Percentiles rank a stretch among this genome's conserved stretches.
phyloP scores from a whole-genome alignment of 2,329 filamentous ascomycete genomes.

The Paraphaeosphaeria minitans region DNA sequence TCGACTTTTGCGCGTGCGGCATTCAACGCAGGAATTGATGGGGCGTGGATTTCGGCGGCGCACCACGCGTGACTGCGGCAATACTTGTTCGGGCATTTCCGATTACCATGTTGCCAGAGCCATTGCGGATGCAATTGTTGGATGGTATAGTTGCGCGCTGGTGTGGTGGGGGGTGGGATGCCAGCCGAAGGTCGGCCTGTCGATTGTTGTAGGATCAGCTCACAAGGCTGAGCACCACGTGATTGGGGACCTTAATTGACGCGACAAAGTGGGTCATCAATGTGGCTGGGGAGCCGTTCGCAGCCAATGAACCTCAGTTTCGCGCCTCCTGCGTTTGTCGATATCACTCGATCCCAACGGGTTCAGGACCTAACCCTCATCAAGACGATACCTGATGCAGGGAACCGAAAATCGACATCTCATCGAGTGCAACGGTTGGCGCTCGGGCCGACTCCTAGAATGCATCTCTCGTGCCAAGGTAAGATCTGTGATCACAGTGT shows the following conservation, averaged over 20 bases:
- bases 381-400: not conserved
- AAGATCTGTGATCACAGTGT: too few species aligned
- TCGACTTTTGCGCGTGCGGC: slow-evolving; percentile 45
- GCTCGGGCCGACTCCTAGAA: not conserved
- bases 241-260: slow-evolving; percentile 1
- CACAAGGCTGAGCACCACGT: slow-evolving; percentile 6
- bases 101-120: slow-evolving; percentile 37
- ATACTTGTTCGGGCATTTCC: slow-evolving; percentile 46
- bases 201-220: not conserved
- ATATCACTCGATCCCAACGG: not conserved
- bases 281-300: not conserved
- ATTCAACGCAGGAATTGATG: slow-evolving; percentile 48
- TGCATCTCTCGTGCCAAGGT: not conserved
- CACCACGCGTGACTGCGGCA: slow-evolving; percentile 46
- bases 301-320: not conserved
- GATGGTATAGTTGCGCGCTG: slow-evolving; percentile 16
- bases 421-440: not conserved
- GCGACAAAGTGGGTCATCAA: slow-evolving; percentile 3
- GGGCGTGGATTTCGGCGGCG: slow-evolving; percentile 46
- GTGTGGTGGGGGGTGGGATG: slow-evolving; percentile 18
- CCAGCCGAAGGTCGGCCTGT: slow-evolving; percentile 16
- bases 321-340: not conserved
- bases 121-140: slow-evolving; percentile 27
- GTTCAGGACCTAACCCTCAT: not conserved
- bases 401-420: not conserved